Conservation (phyloP, 2,329 filamentous ascomycete genomes). For the Hypoxylon sp. region DNA sequence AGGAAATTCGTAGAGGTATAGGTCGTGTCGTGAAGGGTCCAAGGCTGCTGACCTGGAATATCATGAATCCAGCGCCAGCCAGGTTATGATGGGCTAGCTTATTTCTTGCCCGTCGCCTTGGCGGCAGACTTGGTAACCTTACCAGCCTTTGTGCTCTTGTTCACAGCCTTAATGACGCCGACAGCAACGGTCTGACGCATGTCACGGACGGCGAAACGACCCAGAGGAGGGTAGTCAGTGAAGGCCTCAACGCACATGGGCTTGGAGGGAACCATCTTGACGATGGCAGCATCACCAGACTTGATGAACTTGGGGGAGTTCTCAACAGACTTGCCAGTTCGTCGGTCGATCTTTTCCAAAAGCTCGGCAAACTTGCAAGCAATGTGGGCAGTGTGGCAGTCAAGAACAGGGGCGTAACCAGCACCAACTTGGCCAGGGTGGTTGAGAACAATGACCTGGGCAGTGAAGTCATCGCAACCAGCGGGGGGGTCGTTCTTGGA, state of each 20-base stretch:
- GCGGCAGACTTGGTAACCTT: slow-evolving; percentile 81
- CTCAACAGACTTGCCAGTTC: slow-evolving; percentile 98
- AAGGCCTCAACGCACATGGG: slow-evolving; percentile 99
- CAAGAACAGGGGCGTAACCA: slow-evolving; percentile 98
- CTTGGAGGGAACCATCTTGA: slow-evolving; percentile 99
- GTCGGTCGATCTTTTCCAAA: slow-evolving; percentile 99
- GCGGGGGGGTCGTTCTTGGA: slow-evolving; percentile 98
- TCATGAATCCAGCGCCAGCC: slow-evolving; percentile 23
- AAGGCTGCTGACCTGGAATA: slow-evolving; percentile 26
- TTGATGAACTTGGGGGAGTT: slow-evolving; percentile 98
- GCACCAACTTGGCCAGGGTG: slow-evolving; percentile 99
- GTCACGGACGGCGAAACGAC: slow-evolving; percentile 99
- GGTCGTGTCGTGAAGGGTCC: slow-evolving; percentile 45
- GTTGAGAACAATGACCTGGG: slow-evolving; percentile 99
- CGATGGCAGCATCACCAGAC: slow-evolving; percentile 99
- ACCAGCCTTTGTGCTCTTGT: slow-evolving; percentile 71
- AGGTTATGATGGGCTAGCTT: slow-evolving; percentile 57
- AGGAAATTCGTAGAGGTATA: slow-evolving; percentile 51
- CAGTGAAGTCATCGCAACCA: slow-evolving; percentile 94
- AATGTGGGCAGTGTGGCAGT: slow-evolving; percentile 99
- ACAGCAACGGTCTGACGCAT: slow-evolving; percentile 93
- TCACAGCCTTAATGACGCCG: slow-evolving; percentile 93
- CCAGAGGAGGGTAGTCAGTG: slow-evolving; percentile 99
- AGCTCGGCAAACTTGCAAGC: slow-evolving; percentile 99
- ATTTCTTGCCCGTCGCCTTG: slow-evolving; percentile 83